These are phyloP conservation scores for Euphrasia confusa DNA, from an alignment of 257 asterid genomes.

Conservation along the genomic window DNA sequence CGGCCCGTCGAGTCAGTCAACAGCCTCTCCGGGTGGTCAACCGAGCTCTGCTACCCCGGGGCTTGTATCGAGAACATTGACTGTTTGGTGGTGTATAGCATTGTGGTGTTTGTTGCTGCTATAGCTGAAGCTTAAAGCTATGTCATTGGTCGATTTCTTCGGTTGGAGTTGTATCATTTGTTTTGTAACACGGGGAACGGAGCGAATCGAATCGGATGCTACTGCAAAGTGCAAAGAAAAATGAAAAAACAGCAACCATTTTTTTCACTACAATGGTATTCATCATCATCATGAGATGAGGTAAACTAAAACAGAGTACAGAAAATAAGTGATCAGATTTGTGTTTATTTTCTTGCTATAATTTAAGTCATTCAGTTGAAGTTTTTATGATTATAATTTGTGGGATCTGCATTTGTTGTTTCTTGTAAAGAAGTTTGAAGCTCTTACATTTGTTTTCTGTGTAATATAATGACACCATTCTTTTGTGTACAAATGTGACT, in stretches of 20 bases:
- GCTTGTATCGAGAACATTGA: slow-evolving; percentile 24
- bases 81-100: slow-evolving; percentile 50
- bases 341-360: background rate
- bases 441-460: background rate
- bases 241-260: slow-evolving; percentile 19
- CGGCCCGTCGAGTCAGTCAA: slow-evolving; percentile 46
- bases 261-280: slow-evolving; percentile 31
- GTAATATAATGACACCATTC: background rate
- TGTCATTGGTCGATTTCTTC: slow-evolving; percentile 27
- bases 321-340: background rate
- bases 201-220: slow-evolving; percentile 5
- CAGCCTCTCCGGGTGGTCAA: slow-evolving; percentile 55
- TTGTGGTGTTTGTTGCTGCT: slow-evolving; percentile 32
- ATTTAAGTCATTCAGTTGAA: background rate
- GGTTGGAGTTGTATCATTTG: slow-evolving; percentile 26
- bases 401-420: slow-evolving; percentile 2
- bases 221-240: slow-evolving; percentile 4
- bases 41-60: slow-evolving; percentile 35
- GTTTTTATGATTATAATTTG: background rate
- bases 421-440: background rate
- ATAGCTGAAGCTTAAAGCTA: slow-evolving; percentile 18
- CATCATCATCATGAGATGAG: background rate
- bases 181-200: slow-evolving; percentile 28
- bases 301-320: background rate
- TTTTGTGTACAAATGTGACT: background rate